Percentiles rank a stretch among this genome's conserved stretches.
phyloP scores from a whole-genome alignment of 192 early-diverging fungal species.

The Gryganskiella cystojenkinii region DNA sequence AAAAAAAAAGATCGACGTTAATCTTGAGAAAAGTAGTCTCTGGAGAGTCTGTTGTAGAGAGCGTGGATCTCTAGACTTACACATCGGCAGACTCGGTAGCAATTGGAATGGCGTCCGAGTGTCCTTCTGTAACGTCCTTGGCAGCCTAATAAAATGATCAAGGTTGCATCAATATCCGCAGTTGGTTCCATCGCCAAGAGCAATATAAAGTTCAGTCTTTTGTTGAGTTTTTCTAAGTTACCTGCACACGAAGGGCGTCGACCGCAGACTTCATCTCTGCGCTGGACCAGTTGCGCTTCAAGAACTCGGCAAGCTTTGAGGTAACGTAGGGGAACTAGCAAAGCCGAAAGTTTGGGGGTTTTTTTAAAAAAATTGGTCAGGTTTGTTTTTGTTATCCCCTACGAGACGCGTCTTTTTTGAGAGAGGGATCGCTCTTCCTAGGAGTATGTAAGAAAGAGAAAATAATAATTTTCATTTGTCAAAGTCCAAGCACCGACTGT shows the following conservation, averaged over 20 bases:
- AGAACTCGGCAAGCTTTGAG: constrained; percentile 69
- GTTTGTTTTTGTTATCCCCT: too few relatives aligned
- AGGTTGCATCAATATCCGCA: neutral
- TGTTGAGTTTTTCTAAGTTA: constrained; percentile 5
- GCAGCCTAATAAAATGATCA: constrained; percentile 46
- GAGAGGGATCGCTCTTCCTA: neutral
- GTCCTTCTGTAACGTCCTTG: constrained; percentile 57
- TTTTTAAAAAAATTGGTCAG: too few relatives aligned
- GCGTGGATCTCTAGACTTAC: constrained; percentile 19
- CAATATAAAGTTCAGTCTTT: neutral
- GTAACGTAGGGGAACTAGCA: constrained; percentile 86
- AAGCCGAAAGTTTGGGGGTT: neutral
- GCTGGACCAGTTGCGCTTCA: constrained; percentile 65
- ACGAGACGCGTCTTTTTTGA: too few relatives aligned
- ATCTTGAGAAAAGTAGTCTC: neutral
- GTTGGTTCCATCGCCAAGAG: neutral
- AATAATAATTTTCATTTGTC: too few relatives aligned
- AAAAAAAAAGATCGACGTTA: neutral
- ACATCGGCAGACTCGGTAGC: constrained; percentile 39
- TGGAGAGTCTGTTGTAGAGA: neutral
- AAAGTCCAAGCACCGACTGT: neutral
- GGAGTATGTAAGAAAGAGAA: neutral
- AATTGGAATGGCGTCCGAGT: constrained; percentile 55
- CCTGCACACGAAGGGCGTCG: constrained; percentile 63
- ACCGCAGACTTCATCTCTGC: constrained; percentile 55